phyloP scores from a whole-genome alignment of 2,329 filamentous ascomycete species.

The Teratosphaeria nubilosa region DNA sequence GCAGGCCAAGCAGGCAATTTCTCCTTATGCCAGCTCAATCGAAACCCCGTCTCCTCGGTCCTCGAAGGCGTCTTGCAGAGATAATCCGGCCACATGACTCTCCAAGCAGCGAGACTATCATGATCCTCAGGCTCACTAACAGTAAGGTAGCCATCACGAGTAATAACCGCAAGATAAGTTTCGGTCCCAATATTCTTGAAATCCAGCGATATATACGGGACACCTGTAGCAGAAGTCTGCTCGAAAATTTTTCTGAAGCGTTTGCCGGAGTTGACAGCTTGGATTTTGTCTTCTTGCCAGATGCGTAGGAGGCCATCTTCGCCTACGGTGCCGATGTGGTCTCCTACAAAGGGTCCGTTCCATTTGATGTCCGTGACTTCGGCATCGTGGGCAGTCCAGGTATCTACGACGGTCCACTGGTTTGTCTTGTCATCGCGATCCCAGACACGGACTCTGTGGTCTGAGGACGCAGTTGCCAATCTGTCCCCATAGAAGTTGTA shows the following conservation, averaged over 20 bases:
- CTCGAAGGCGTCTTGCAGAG: constrained; percentile 60
- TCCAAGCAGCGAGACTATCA: constrained; percentile 69
- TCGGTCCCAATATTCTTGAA: constrained; percentile 77
- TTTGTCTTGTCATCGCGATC: constrained; percentile 66
- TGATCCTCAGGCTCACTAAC: constrained; percentile 80
- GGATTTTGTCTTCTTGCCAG: constrained; percentile 83
- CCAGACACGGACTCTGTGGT: constrained; percentile 89
- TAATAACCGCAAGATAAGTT: constrained; percentile 76
- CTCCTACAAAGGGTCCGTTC: constrained; percentile 83
- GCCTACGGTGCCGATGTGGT: constrained; percentile 77
- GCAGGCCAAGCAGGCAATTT: constrained; percentile 69
- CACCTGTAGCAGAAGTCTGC: constrained; percentile 56
- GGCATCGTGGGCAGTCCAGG: constrained; percentile 80
- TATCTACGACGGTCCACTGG: constrained; percentile 72
- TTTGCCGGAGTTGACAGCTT: constrained; percentile 61
- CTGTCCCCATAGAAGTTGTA: constrained; percentile 91
- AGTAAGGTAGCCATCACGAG: constrained; percentile 67
- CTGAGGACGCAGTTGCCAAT: constrained; percentile 81
- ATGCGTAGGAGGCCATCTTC: constrained; percentile 84
- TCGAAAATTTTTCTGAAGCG: constrained; percentile 66
- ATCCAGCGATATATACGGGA: constrained; percentile 66
- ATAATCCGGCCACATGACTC: constrained; percentile 63
- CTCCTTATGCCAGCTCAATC: constrained; percentile 80
- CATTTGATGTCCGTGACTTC: constrained; percentile 90
- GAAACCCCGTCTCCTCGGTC: constrained; percentile 80